These are phyloP conservation scores for Yamadazyma triangularis DNA, from an alignment of 1,139 yeast species.

Conservation along the genomic window DNA sequence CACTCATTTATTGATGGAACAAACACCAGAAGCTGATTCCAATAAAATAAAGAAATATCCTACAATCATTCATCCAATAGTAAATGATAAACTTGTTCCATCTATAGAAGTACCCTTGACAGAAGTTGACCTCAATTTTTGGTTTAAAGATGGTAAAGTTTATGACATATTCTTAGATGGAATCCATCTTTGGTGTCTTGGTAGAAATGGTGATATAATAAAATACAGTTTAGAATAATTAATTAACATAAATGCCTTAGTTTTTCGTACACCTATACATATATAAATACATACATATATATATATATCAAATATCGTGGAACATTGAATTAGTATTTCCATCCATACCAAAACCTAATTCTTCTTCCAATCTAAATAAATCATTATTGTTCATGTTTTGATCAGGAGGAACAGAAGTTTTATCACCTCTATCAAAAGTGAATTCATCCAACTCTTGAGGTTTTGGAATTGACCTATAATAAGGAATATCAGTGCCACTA, in stretches of 20 bases:
- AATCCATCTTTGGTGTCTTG: conserved; percentile 46
- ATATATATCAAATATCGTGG: too few species aligned
- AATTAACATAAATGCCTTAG: conserved; percentile 1
- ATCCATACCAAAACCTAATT: conserved; percentile 45
- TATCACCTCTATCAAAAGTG: conserved; percentile 19
- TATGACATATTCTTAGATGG: conserved; percentile 39
- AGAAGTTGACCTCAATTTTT: conserved; percentile 29
- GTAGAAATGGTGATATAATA: conserved; percentile 50
- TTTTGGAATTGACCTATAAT: conserved; percentile 38
- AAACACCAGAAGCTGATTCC: conserved; percentile 6
- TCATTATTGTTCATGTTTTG: conserved; percentile 16
- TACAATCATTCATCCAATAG: conserved; percentile 34
- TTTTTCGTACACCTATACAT: too few species aligned
- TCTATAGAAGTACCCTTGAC: conserved; percentile 36
- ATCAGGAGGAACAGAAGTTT: neutral
- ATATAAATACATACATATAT: too few species aligned
- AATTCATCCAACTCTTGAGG: conserved; percentile 46
- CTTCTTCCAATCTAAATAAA: conserved; percentile 41
- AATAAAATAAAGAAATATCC: conserved; percentile 12
- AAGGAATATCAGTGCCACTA: conserved; percentile 21
- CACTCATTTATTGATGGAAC: conserved; percentile 6
- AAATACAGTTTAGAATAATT: conserved; percentile 23
- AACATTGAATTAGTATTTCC: conserved; percentile 27
- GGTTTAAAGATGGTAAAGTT: conserved; percentile 39
- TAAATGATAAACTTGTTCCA: conserved; percentile 37